Evolutionary conservation across 306 rosid species (phyloP).

Genomic region (Dryas alaskensis): DNA sequence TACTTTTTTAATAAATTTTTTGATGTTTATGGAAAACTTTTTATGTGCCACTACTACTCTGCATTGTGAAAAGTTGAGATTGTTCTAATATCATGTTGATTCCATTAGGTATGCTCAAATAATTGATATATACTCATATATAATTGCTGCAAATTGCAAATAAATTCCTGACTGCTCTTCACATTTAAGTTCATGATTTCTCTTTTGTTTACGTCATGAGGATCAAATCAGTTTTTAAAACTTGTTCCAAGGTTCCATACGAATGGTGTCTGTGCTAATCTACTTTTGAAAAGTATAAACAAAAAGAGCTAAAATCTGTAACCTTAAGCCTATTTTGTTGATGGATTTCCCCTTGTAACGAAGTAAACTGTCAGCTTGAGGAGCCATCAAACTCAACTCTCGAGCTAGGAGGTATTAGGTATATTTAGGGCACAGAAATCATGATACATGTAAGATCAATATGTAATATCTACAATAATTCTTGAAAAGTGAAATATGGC

Average conservation of each 20-base stretch:
- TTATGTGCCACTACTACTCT: not conserved
- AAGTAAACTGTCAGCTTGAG: slow-evolving; percentile 1
- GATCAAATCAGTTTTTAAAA: not conserved
- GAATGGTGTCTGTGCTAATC: not conserved
- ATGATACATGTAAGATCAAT: not conserved
- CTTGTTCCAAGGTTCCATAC: not conserved
- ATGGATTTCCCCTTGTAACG: not conserved
- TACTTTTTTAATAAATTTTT: not conserved
- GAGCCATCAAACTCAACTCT: not conserved
- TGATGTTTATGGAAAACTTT: not conserved
- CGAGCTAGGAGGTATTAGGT: not conserved
- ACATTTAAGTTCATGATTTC: not conserved
- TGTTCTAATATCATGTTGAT: not conserved
- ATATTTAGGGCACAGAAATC: not conserved
- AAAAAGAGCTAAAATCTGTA: not conserved
- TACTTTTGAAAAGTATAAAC: not conserved
- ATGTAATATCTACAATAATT: not conserved
- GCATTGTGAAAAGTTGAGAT: not conserved
- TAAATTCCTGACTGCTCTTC: not conserved
- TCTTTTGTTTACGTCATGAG: not conserved
- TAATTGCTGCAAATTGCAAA: not conserved
- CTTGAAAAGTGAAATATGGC: not conserved
- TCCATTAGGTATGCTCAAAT: not conserved
- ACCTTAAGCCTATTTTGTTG: not conserved
- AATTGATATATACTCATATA: not conserved